Conservation (phyloP, 768 basidiomycete species). For the Calocybe cyanea region DNA sequence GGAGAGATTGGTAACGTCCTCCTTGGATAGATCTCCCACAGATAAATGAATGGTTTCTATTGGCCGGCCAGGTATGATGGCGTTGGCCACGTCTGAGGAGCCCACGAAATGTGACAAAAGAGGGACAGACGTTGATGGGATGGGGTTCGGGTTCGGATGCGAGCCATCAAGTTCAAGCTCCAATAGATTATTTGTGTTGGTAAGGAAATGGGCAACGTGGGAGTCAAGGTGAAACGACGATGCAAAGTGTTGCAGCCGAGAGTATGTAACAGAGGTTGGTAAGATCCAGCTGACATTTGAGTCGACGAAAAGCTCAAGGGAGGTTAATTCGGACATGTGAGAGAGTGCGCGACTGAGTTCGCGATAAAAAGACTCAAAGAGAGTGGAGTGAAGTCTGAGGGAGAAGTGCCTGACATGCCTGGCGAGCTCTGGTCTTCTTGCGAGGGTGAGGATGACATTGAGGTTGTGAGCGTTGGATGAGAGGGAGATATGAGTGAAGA, state of each 20-base stretch:
- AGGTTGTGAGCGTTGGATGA: conserved; percentile 43
- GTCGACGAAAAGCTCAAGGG: conserved; percentile 55
- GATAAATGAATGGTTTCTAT: conserved; percentile 60
- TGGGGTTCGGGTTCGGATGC: conserved; percentile 30
- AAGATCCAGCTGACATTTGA: conserved; percentile 49
- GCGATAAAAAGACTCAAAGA: conserved; percentile 45
- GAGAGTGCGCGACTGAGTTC: conserved; percentile 50
- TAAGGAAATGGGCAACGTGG: conserved; percentile 57
- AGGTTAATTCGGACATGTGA: conserved; percentile 57
- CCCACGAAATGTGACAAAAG: conserved; percentile 58
- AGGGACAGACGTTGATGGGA: conserved; percentile 35
- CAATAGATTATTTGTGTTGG: conserved; percentile 47
- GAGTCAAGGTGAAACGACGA: conserved; percentile 60
- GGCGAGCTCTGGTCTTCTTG: conserved; percentile 53
- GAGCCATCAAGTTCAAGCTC: conserved; percentile 53
- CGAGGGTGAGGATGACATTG: conserved; percentile 51
- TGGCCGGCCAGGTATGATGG: conserved; percentile 63
- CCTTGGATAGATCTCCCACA: conserved; percentile 56
- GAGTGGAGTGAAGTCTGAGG: conserved; percentile 41
- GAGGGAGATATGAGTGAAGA: conserved; percentile 57
- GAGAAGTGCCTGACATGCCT: conserved; percentile 59
- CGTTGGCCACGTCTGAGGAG: conserved; percentile 49
- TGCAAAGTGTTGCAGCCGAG: conserved; percentile 50
- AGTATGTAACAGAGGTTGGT: conserved; percentile 35
- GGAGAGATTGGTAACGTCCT: conserved; percentile 49